Evolutionary conservation across 1,284 basidiomycete genomes (phyloP).

Genomic region (Cryptococcus jaspeensis): DNA sequence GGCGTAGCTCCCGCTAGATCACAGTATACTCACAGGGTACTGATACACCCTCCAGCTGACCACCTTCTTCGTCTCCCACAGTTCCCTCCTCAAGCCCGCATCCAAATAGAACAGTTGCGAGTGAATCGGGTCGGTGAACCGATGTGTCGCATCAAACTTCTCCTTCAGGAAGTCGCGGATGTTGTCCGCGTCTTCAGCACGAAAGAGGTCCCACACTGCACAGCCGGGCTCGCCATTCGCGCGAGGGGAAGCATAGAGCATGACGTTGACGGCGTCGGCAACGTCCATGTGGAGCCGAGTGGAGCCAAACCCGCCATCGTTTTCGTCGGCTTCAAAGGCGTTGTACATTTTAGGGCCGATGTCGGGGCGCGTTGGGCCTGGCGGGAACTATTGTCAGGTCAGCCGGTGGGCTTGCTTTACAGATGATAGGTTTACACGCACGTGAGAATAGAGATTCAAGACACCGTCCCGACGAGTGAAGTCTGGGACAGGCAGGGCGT

Average conservation of each 20-base stretch:
- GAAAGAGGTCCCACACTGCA: conserved; percentile 90
- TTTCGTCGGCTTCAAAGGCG: conserved; percentile 42
- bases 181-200: conserved; percentile 74
- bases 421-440: conserved; percentile 17
- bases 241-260: conserved; percentile 69
- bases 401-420: too few relatives aligned
- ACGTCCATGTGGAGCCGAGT: conserved; percentile 95
- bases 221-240: conserved; percentile 60
- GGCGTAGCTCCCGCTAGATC: too few relatives aligned
- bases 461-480: conserved; percentile 85
- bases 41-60: conserved; percentile 82
- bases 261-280: conserved; percentile 90
- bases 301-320: conserved; percentile 20
- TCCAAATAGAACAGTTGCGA: conserved; percentile 86
- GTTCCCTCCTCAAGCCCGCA: conserved; percentile 62
- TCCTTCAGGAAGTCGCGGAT: conserved; percentile 69
- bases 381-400: conserved; percentile 69
- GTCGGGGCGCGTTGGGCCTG: conserved; percentile 79
- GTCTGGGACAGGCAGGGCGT: conserved; percentile 79
- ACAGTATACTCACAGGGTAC: conserved; percentile 55
- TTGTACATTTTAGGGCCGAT: conserved; percentile 68
- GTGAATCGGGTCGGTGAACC: conserved; percentile 78
- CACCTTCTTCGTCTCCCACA: conserved; percentile 69
- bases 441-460: conserved; percentile 68
- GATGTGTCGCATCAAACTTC: conserved; percentile 28